Conservation (phyloP, 148 eudicot species). For the Rhododendron williamsianum region DNA sequence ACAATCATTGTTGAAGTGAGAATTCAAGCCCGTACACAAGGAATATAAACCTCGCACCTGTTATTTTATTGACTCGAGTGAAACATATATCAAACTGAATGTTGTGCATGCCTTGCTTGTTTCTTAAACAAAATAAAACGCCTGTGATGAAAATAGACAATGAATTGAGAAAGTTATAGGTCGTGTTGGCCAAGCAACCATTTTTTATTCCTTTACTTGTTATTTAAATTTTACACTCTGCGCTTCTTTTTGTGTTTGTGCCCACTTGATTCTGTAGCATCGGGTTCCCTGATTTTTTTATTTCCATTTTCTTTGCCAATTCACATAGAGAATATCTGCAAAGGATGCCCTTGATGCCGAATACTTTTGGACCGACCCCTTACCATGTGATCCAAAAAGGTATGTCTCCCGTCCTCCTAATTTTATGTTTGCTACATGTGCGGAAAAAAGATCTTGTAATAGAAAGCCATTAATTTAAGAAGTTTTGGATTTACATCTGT, state of each 20-base stretch:
- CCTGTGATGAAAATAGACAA: not conserved
- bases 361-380: slow-evolving; percentile 74
- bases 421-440: not conserved
- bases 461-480: not conserved
- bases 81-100: not conserved
- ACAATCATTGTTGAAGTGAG: not conserved
- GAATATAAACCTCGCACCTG: not conserved
- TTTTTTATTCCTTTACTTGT: not conserved
- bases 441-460: not conserved
- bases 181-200: not conserved
- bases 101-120: not conserved
- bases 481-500: not conserved
- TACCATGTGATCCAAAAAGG: slow-evolving; percentile 86
- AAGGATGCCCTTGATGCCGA: slow-evolving; percentile 88
- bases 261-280: not conserved
- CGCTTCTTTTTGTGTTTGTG: not conserved
- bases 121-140: not conserved
- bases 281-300: not conserved
- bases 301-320: not conserved
- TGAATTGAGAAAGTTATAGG: not conserved
- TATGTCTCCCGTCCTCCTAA: slow-evolving; percentile 5
- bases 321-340: slow-evolving; percentile 67
- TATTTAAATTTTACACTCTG: not conserved
- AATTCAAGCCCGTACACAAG: not conserved
- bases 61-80: not conserved